Conservation (phyloP, 495 filamentous ascomycete genomes). For the Talaromyces trachyspermus region DNA sequence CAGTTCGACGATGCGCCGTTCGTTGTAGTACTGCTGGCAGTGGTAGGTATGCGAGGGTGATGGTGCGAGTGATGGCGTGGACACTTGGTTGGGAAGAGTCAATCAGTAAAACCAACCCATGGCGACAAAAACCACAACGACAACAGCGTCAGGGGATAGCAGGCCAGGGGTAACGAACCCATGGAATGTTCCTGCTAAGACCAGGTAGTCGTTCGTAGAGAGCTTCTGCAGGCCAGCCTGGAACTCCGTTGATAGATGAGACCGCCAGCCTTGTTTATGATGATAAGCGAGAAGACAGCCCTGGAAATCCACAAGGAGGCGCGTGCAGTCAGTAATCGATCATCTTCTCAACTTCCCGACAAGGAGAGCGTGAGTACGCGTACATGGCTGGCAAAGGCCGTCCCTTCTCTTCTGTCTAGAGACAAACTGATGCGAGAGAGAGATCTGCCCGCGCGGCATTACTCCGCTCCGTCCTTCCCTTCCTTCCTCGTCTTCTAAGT, state of each 20-base stretch:
- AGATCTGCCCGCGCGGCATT: not conserved
- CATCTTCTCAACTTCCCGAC: not conserved
- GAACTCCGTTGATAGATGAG: slow-evolving; percentile 95
- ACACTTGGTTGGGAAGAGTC: slow-evolving; percentile 46
- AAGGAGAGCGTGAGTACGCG: too few species aligned
- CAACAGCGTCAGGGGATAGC: too few species aligned
- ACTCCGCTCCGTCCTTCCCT: too few species aligned
- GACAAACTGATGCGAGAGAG: too few species aligned
- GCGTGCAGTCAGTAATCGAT: not conserved
- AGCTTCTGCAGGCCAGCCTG: slow-evolving; percentile 75
- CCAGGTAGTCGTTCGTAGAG: slow-evolving; percentile 85
- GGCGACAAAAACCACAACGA: too few species aligned
- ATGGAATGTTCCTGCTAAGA: slow-evolving; percentile 97
- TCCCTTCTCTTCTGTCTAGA: too few species aligned
- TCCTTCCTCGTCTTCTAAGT: too few species aligned
- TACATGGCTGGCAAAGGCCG: too few species aligned
- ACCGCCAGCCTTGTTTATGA: slow-evolving; percentile 97
- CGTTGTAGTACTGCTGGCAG: slow-evolving; percentile 19
- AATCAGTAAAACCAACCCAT: too few species aligned
- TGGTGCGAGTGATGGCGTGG: slow-evolving; percentile 82
- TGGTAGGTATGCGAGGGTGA: slow-evolving; percentile 45
- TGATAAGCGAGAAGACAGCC: slow-evolving; percentile 88
- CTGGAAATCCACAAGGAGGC: slow-evolving; percentile 44
- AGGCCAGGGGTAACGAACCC: slow-evolving; percentile 52
- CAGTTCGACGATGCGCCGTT: slow-evolving; percentile 12